Base-by-base conservation (phyloP, 164 flowering plant species). In the Houttuynia cordata region DNA sequence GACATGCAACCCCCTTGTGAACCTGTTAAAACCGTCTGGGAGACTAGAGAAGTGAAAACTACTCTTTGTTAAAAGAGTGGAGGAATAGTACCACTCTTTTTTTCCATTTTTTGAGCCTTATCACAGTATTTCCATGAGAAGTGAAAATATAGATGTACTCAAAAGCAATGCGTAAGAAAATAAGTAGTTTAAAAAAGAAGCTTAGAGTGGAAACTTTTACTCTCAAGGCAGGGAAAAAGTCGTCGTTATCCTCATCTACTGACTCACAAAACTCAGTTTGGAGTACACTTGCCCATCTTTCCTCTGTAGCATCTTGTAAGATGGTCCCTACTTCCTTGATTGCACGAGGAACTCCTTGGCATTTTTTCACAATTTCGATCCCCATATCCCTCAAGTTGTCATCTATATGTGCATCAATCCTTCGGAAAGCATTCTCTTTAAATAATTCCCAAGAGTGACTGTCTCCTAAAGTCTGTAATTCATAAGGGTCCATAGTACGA, bases 301-400 rank as follows among this genome's bases (percentile, higher is more conserved):
- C 3, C 49, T 23, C 52, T 1, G 12, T 9, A 34, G 53, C 67
- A 7, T 10, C 24, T 19, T 22, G 34, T 58, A 75, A 10, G 2
- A 50, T 21, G n/a, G 73, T 49, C 40, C 71, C 71, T 0, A 75
- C 30, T 4, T 56, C 42, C 10, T 39, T 67, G 10, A 60, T 58
- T 7, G 62, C 59, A 34, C 66, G 52, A 45, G 75, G 71, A 10
- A 63, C 40, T 0, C 69, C 67, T 19, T 49, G 17, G 15, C 68
- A 74, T 57, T 56, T 70, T 7, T 19, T 55, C 22, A 65, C 61
- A 18, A 74, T 70, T 34, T 74, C 63, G 39, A 60, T 51, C 3
- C 74, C 74, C 6, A 74, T 51, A 1, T 24, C n/a, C 10, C 53
- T 20, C 20, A 70, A 7, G 2, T 70, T 23, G 9, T 55, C 52